Evolutionary conservation across 345 rosid genomes (phyloP).

Genomic region (Salix caprea): DNA sequence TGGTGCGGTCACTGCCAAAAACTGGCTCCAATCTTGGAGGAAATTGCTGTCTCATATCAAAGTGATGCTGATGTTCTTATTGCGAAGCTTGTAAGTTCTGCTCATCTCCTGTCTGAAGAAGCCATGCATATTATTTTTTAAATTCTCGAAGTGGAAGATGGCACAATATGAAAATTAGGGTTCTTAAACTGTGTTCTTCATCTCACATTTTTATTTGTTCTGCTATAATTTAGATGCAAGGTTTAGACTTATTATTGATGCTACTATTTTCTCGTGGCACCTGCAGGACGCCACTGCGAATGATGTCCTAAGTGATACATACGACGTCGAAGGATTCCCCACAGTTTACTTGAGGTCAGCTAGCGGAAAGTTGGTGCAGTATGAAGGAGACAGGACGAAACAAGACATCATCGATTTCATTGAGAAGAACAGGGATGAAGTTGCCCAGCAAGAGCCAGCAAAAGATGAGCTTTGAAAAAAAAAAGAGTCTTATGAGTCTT

Average conservation of each 20-base stretch:
- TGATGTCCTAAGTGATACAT: conserved; percentile 57
- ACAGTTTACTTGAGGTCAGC: conserved; percentile 73
- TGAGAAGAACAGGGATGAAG: conserved; percentile 67
- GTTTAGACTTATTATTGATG: background rate
- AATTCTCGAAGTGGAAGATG: background rate
- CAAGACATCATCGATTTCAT: conserved; percentile 78
- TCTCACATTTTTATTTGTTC: background rate
- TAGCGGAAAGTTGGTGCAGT: conserved; percentile 51
- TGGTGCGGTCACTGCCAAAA: conserved; percentile 99
- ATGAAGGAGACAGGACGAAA: conserved; percentile 75
- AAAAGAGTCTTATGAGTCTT: too few species aligned
- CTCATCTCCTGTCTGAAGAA: background rate
- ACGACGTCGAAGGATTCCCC: conserved; percentile 82
- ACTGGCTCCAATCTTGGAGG: conserved; percentile 90
- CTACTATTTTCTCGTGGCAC: background rate
- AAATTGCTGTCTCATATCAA: conserved; percentile 70
- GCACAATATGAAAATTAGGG: too few species aligned
- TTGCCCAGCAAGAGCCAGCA: conserved; percentile 27
- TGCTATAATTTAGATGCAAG: background rate
- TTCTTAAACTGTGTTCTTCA: background rate
- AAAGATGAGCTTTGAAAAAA: conserved; percentile 58
- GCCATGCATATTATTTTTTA: background rate
- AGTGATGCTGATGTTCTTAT: conserved; percentile 58
- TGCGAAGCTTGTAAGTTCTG: conserved; percentile 69
- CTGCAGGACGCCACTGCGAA: conserved; percentile 83